Base-by-base conservation (phyloP, 345 rosid genomes). In the Gossypium sturtianum region DNA sequence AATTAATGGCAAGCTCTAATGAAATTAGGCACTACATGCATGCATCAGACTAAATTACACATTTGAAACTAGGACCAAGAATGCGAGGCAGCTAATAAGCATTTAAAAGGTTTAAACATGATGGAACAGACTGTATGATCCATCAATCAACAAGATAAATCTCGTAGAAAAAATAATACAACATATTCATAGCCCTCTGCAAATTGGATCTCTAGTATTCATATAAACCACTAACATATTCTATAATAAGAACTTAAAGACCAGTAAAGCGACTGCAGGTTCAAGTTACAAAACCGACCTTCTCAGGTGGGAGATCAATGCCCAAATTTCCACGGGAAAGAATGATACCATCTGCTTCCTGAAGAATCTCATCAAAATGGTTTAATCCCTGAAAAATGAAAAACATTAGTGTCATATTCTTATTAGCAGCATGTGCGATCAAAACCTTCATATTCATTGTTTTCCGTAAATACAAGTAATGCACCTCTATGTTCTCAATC, bases 251-350 rank as follows among this genome's bases (percentile, higher is more conserved):
- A 57, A 57, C 61, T 57, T 3, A 10, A 57, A 57, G 13, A 57
- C 7, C 61, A 57, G 61, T 0, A 57, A 57, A 22, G 22, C 9
- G 22, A 22, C 25, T 10, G 60, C 61, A 19, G 61, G 29, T 10
- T 57, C 61, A 53, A 29, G 3, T 69, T 29, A 62, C 59, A 65
- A 67, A 82, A 74, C 72, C 58, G 23, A 93, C 99, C 98, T 93
- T 95, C 84, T 95, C 99, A 11, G 99, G 94, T 47, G 99, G 99
- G 71, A 95, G 91, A 90, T 93, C 99, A 41, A 95, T 89, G 38
- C 99, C 99, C 92, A 93, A 84, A 85, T 95, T 95, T 15, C 99
- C 99, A 78, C 98, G 96, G 47, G 99, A 95, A 81, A 95, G 98
- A 70, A 95, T 95, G 75, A 95, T 95, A 12, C 99, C 99, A 83